Evolutionary conservation across 78 protist genomes (phyloP), one percentile per base, ranked within the genome.

Genomic region (Chrysochromulina parva): DNA sequence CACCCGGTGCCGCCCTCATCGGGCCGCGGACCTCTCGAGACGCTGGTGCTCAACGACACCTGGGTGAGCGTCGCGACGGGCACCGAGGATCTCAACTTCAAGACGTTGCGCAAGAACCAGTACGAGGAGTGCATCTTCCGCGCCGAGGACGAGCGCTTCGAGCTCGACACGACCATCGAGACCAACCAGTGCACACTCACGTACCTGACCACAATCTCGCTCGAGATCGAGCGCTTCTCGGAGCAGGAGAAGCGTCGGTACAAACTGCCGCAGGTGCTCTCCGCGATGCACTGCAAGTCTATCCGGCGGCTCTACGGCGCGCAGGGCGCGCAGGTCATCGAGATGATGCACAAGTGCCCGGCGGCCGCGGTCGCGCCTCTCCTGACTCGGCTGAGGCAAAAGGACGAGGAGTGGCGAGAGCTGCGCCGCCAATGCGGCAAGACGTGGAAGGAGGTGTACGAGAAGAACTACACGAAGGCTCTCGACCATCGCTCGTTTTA

Each of bases 151-250:
- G 98, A 97, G 89, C 74, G 95, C 26, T 94, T 60, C 66, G 98
- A 97, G 88, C 87, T 97, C 74, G 99, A 98, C 62, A 67, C 95
- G 57, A 76, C 96, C 20, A 85, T 98, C 19, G 98, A 94, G 88
- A 78, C 89, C 62, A 94, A 93, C 82, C 73, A 85, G 11, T 24
- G 94, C 2, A 90, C 97, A 47, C 82, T 96, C 55, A 69, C 85
- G 24, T 91, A 74, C 22, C 88, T 97, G 22, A 90, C 90, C 69
- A 89, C 93, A 59, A 9, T 94, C 11, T 47, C 7, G 17, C 52
- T 76, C n/a, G 7, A 90, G 48, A 81, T 97, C 38, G 48, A 24
- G 11, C 17, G 78, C 53, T 2, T 93, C 78, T 48, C 59, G n/a
- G 91, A 90, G 24, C 47, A 47, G 24, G 93, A 94, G 52, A 85